These are phyloP conservation scores for Cryptococcus sp. DNA, from an alignment of 1,284 basidiomycete species.

Conservation along the genomic window DNA sequence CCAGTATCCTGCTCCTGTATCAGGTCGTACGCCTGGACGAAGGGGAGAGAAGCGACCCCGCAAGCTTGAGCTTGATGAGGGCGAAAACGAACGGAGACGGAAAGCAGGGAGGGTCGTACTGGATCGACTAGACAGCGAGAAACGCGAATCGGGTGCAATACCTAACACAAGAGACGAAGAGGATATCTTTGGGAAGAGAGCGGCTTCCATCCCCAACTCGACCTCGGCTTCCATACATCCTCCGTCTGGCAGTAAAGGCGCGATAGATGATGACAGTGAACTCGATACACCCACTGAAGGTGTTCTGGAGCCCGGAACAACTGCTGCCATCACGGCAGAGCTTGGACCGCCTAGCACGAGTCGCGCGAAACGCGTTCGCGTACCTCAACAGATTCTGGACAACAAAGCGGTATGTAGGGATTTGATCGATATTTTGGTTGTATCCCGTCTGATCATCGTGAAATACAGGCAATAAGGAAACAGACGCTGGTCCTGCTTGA, in stretches of 20 bases:
- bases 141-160: not conserved
- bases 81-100: constrained; percentile 23
- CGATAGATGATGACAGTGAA: no score
- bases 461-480: constrained; percentile 44
- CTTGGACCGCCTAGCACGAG: constrained; percentile 8
- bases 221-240: not conserved
- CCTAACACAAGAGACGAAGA: constrained; percentile 27
- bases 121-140: constrained; percentile 1
- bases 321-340: not conserved
- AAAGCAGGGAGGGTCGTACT: constrained; percentile 34
- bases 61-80: constrained; percentile 9
- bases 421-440: not conserved
- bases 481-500: constrained; percentile 42
- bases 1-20: constrained; percentile 16
- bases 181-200: constrained; percentile 44
- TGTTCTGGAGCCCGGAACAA: no score
- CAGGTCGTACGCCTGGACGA: constrained; percentile 41
- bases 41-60: constrained; percentile 45
- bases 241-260: no score
- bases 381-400: constrained; percentile 41
- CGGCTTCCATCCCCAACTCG: constrained; percentile 11
- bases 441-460: not conserved
- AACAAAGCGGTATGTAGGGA: constrained; percentile 46
- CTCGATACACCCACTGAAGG: no score
- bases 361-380: constrained; percentile 16